Evolutionary conservation across 2,329 filamentous ascomycete species (phyloP).

Genomic region (Ophiocordyceps sinensis): DNA sequence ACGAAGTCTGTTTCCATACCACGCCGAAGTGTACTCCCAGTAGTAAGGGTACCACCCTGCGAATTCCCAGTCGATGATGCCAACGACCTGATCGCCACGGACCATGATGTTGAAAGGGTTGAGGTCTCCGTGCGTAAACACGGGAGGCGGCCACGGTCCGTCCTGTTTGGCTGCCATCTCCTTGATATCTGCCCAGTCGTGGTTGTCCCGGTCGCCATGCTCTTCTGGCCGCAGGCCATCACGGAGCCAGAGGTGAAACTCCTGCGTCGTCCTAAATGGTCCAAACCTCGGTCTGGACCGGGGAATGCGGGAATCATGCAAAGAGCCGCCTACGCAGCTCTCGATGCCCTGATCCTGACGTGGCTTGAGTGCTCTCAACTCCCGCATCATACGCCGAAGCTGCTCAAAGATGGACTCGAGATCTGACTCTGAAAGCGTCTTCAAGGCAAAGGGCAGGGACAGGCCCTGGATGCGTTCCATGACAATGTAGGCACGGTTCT

Average conservation of each 20-base stretch:
- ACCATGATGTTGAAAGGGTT: slow-evolving; percentile 27
- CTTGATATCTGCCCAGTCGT: slow-evolving; percentile 14
- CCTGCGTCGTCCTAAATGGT: slow-evolving; percentile 15
- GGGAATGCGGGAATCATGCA: slow-evolving; percentile 13
- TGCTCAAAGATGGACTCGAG: background rate
- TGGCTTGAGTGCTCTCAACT: background rate
- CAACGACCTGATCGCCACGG: slow-evolving; percentile 23
- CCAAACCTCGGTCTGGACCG: slow-evolving; percentile 9
- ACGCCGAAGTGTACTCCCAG: slow-evolving; percentile 18
- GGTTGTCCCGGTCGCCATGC: slow-evolving; percentile 3
- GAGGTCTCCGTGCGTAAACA: slow-evolving; percentile 33
- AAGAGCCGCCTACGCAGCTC: slow-evolving; percentile 12
- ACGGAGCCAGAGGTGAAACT: slow-evolving; percentile 19
- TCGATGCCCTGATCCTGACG: slow-evolving; percentile 7
- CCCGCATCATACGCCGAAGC: background rate
- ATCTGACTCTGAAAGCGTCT: slow-evolving; percentile 1
- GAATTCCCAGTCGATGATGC: slow-evolving; percentile 25
- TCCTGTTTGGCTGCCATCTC: slow-evolving; percentile 21
- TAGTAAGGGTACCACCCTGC: slow-evolving; percentile 18
- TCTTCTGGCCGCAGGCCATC: slow-evolving; percentile 11
- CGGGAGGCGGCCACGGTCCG: slow-evolving; percentile 16
- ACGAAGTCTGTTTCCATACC: slow-evolving; percentile 6
- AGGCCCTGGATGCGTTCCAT: slow-evolving; percentile 23
- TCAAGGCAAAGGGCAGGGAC: slow-evolving; percentile 6
- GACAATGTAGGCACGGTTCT: slow-evolving; percentile 26